Evolutionary conservation across 2,329 filamentous ascomycete species (phyloP).

Genomic region (Fusarium floridanum): DNA sequence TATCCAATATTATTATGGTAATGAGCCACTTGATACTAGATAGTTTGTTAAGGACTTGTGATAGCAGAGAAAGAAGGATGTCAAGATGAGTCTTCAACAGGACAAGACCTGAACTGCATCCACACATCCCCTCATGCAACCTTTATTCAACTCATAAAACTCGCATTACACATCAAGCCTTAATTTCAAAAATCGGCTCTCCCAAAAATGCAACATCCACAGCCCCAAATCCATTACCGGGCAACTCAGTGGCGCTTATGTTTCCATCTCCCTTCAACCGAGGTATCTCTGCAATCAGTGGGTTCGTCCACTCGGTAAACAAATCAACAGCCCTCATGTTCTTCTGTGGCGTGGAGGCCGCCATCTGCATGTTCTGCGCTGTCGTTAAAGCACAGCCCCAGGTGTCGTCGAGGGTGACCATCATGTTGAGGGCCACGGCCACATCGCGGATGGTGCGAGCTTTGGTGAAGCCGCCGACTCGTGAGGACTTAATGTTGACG

Average conservation of each 20-base stretch:
- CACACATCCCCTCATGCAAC: background rate
- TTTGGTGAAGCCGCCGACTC: constrained; percentile 15
- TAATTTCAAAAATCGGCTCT: background rate
- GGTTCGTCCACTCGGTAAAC: constrained; percentile 19
- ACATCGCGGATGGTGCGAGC: constrained; percentile 15
- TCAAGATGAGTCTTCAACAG: background rate
- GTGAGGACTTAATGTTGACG: constrained; percentile 16
- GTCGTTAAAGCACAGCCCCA: constrained; percentile 19
- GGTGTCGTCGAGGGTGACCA: constrained; percentile 11
- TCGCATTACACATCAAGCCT: background rate
- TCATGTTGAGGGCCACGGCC: constrained; percentile 11
- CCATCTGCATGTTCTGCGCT: constrained; percentile 12
- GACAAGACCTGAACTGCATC: background rate
- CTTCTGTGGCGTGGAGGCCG: background rate
- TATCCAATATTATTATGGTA: background rate
- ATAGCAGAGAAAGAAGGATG: background rate
- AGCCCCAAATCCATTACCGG: constrained; percentile 8
- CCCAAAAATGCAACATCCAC: constrained; percentile 4
- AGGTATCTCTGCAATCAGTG: constrained; percentile 11
- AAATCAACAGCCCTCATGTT: constrained; percentile 10
- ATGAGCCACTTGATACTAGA: background rate
- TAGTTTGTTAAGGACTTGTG: background rate
- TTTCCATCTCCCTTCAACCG: constrained; percentile 9
- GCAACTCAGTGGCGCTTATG: background rate
- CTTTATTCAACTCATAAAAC: background rate